A percentile compares a stretch with the other conserved stretches of the same genome.
These are phyloP conservation scores for Ganoderma sinense DNA, from an alignment of 1,284 basidiomycete genomes.

Conservation along the genomic window DNA sequence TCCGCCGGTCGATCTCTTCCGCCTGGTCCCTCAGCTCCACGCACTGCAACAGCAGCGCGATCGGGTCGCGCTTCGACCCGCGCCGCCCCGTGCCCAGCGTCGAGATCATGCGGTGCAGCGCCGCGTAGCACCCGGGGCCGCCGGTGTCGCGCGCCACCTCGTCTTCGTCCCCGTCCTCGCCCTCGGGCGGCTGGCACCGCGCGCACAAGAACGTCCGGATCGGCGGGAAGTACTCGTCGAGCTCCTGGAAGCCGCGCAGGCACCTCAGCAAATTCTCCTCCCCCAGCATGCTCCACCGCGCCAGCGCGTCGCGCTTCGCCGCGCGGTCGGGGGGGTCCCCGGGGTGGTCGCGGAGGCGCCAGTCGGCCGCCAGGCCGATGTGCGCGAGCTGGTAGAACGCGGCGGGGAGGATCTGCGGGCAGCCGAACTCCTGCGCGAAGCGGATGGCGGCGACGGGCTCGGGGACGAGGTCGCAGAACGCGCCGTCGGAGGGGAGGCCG, in stretches of 20 bases:
- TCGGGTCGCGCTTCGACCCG: neutral
- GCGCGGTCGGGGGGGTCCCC: neutral
- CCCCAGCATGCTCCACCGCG: slow-evolving; percentile 25
- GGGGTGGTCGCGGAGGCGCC: slow-evolving; percentile 11
- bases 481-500: neutral
- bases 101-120: neutral
- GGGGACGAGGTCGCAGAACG: slow-evolving; percentile 22
- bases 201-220: slow-evolving; percentile 3
- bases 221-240: neutral
- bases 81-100: neutral
- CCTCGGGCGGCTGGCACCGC: neutral
- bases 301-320: slow-evolving; percentile 13
- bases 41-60: neutral
- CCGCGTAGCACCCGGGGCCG: neutral
- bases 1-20: neutral
- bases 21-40: neutral
- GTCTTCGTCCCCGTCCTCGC: neutral
- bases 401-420: slow-evolving; percentile 61
- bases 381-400: slow-evolving; percentile 66
- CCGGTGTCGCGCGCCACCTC: neutral
- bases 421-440: slow-evolving; percentile 63
- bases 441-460: slow-evolving; percentile 61
- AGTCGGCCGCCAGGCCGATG: slow-evolving; percentile 16
- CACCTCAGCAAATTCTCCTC: slow-evolving; percentile 19
- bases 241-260: slow-evolving; percentile 17